phyloP scores from a whole-genome alignment of 345 rosid species.

The Alliaria petiolata region DNA sequence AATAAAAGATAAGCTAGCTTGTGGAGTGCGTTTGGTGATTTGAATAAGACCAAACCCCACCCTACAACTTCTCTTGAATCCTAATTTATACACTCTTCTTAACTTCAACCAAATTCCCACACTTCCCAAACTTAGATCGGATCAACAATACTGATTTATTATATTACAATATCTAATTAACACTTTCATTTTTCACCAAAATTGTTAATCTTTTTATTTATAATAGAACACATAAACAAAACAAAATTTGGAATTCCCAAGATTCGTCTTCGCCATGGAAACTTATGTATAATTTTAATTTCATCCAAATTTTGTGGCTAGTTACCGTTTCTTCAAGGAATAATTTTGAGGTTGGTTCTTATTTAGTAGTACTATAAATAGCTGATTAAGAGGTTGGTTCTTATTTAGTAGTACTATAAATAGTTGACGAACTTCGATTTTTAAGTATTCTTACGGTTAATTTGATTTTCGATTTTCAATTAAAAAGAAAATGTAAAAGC shows the following conservation, averaged over 20 bases:
- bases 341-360: neutral
- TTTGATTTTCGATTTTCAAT: too few species aligned
- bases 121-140: conserved; percentile 32
- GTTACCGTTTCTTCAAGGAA: neutral
- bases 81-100: conserved; percentile 17
- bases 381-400: too few species aligned
- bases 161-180: neutral
- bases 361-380: neutral
- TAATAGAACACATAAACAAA: neutral
- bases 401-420: too few species aligned
- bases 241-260: neutral
- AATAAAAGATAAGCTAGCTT: neutral
- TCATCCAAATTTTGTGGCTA: neutral
- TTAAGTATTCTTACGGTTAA: neutral
- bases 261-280: neutral
- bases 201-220: too few species aligned
- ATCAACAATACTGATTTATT: conserved; percentile 12
- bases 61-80: conserved; percentile 20
- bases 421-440: too few species aligned
- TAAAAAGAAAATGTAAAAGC: neutral
- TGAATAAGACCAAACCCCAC: conserved; percentile 18
- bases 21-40: conserved; percentile 24
- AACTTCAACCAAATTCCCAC: conserved; percentile 23
- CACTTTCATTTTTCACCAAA: too few species aligned
- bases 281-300: neutral